Evolutionary conservation across 106 monocot species (phyloP).

Genomic region (Cymbidium sinense): DNA sequence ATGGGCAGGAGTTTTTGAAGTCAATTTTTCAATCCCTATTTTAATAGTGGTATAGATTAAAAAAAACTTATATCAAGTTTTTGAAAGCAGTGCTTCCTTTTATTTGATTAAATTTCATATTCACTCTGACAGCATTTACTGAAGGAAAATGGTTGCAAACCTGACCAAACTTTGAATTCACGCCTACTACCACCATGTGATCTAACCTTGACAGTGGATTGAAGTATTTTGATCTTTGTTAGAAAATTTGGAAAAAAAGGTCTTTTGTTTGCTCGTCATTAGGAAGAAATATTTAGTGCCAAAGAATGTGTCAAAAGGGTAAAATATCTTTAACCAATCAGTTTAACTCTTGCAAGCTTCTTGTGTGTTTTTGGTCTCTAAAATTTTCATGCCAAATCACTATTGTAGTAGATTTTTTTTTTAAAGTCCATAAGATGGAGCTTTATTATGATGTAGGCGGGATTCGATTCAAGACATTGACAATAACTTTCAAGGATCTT

Average conservation of each 20-base stretch:
- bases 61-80: background rate
- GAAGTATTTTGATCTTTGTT: background rate
- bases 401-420: background rate
- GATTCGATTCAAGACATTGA: no score
- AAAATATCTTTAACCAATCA: no score
- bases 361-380: no score
- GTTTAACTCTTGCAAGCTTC: no score
- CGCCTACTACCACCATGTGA: background rate
- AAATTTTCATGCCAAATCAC: no score
- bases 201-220: background rate
- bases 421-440: no score
- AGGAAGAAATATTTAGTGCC: no score
- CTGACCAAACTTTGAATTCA: background rate
- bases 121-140: background rate
- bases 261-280: background rate
- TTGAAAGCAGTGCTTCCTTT: background rate
- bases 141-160: background rate
- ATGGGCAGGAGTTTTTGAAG: no score
- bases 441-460: no score
- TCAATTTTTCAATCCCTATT: no score
- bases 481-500: no score
- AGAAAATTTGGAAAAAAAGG: background rate
- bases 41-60: background rate
- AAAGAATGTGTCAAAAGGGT: no score
- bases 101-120: background rate